These are phyloP conservation scores for Thelephora terrestris DNA, from an alignment of 1,284 basidiomycete species.

Conservation along the genomic window DNA sequence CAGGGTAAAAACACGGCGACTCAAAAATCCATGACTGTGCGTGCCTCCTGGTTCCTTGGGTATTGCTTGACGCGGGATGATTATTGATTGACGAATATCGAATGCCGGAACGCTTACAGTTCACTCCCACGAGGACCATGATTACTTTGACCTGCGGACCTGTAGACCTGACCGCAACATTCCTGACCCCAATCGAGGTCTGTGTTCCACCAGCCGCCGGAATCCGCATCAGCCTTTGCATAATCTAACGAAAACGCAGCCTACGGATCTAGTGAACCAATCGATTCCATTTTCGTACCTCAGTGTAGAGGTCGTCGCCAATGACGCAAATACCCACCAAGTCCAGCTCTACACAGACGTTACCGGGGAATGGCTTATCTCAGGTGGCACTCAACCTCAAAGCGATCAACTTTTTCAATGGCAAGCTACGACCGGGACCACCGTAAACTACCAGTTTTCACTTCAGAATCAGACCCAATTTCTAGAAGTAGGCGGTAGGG, in stretches of 20 bases:
- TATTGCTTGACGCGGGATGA: neutral
- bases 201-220: neutral
- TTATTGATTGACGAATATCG: neutral
- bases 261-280: constrained; percentile 22
- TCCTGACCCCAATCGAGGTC: constrained; percentile 16
- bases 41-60: neutral
- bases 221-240: neutral
- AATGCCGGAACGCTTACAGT: constrained; percentile 7
- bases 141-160: constrained; percentile 7
- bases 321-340: constrained; percentile 21
- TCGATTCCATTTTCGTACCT: constrained; percentile 26
- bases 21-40: neutral
- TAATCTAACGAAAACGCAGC: constrained; percentile 11
- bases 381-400: neutral
- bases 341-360: constrained; percentile 28
- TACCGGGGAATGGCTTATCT: constrained; percentile 17
- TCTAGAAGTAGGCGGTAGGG: constrained; percentile 1
- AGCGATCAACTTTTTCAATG: constrained; percentile 4
- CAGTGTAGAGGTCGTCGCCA: constrained; percentile 18
- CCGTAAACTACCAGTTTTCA: constrained; percentile 7
- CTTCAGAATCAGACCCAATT: constrained; percentile 3
- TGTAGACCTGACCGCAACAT: constrained; percentile 14
- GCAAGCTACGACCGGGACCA: constrained; percentile 4
- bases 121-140: constrained; percentile 12
- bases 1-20: neutral